Conservation (phyloP, 106 monocot genomes). For the Acorus gramineus region DNA sequence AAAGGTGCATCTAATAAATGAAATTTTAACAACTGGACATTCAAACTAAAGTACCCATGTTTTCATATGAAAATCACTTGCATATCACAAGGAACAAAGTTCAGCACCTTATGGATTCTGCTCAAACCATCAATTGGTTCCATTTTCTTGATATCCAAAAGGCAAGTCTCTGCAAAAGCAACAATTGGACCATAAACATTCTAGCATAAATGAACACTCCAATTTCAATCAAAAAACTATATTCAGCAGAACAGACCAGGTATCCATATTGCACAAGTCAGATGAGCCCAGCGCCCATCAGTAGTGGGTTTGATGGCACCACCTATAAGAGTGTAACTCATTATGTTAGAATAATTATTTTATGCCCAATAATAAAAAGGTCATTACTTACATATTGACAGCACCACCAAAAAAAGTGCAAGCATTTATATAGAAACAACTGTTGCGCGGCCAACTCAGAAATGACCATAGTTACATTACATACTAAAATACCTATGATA, state of each 20-base stretch:
- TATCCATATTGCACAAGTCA: conserved; percentile 97
- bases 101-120: conserved; percentile 75
- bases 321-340: conserved; percentile 29
- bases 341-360: too few relatives aligned
- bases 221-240: too few relatives aligned
- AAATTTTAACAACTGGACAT: background rate
- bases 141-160: conserved; percentile 86
- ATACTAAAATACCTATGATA: conserved; percentile 46
- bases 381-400: too few relatives aligned
- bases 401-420: too few relatives aligned
- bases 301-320: conserved; percentile 98
- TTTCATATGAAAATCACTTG: too few relatives aligned
- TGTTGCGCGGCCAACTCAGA: background rate
- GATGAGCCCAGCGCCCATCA: conserved; percentile 97
- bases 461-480: background rate
- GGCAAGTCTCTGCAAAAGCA: conserved; percentile 65
- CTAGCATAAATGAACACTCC: too few relatives aligned
- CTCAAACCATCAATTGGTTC: conserved; percentile 94
- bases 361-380: too few relatives aligned
- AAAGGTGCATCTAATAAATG: background rate
- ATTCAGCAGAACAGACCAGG: conserved; percentile 49
- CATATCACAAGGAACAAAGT: conserved; percentile 2
- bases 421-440: background rate
- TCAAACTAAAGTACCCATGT: too few relatives aligned
- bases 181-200: too few relatives aligned